phyloP scores from a whole-genome alignment of 2,329 filamentous ascomycete genomes.

The Diaporthe vaccinii region DNA sequence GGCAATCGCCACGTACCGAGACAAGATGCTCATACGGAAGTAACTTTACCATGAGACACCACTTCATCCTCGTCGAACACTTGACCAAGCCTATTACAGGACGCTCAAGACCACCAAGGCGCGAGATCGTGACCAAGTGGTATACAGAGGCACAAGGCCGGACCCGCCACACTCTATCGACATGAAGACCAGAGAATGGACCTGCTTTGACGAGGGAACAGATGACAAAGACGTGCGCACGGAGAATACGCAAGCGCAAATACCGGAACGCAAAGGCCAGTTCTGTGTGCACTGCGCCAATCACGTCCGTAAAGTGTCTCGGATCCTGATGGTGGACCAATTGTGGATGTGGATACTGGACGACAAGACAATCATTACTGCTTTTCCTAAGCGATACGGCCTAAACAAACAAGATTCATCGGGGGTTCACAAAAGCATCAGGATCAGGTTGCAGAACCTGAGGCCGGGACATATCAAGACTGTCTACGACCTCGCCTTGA shows the following conservation, averaged over 20 bases:
- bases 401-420: constrained; percentile 38
- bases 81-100: constrained; percentile 58
- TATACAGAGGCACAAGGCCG: constrained; percentile 46
- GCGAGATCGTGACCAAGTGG: constrained; percentile 54
- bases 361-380: constrained; percentile 39
- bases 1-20: constrained; percentile 48
- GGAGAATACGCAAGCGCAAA: not conserved
- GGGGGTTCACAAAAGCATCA: constrained; percentile 44
- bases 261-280: too few relatives aligned
- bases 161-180: not conserved
- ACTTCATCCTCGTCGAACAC: constrained; percentile 54
- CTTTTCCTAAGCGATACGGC: constrained; percentile 35
- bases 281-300: constrained; percentile 13
- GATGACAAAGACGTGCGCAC: not conserved
- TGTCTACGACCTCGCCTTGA: constrained; percentile 43
- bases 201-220: not conserved
- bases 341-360: constrained; percentile 41
- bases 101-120: constrained; percentile 52
- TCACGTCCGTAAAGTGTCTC: constrained; percentile 28
- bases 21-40: constrained; percentile 47
- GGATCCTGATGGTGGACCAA: constrained; percentile 39
- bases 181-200: not conserved
- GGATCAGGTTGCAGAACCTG: constrained; percentile 36
- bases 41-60: constrained; percentile 48
- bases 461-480: constrained; percentile 40